These are phyloP conservation scores for Excoecaria cochinchinensis DNA, from an alignment of 345 rosid species.

Conservation along the genomic window DNA sequence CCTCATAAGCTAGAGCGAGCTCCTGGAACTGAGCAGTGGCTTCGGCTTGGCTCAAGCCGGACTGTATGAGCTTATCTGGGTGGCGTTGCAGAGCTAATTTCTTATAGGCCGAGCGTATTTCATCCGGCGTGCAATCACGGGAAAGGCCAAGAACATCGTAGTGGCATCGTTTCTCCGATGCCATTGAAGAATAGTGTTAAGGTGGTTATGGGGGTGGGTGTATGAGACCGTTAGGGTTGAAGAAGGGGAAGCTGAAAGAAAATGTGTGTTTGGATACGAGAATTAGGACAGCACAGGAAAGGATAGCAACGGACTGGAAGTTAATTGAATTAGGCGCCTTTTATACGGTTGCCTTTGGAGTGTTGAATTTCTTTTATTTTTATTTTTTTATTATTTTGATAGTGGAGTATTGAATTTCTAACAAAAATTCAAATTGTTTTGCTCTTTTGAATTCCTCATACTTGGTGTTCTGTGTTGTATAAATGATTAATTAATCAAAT, in stretches of 20 bases:
- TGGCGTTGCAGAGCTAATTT: conserved; percentile 89
- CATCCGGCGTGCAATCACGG: conserved; percentile 65
- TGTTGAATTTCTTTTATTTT: no score
- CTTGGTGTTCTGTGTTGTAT: no score
- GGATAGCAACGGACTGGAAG: background rate
- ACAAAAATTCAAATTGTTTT: no score
- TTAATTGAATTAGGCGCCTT: background rate
- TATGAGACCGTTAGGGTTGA: background rate
- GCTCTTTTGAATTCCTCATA: no score
- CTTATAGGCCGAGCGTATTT: conserved; percentile 76
- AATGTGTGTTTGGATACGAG: background rate
- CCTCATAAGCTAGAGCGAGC: conserved; percentile 80
- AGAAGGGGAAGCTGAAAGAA: background rate
- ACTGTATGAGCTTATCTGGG: conserved; percentile 91
- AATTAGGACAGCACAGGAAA: background rate
- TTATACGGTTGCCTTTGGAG: background rate
- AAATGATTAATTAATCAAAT: no score
- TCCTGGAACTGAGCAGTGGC: conserved; percentile 96
- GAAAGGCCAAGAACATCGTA: conserved; percentile 75
- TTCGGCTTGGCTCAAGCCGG: conserved; percentile 68
- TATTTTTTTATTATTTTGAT: no score
- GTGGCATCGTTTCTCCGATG: conserved; percentile 79
- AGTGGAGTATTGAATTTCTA: no score
- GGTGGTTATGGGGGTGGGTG: background rate
- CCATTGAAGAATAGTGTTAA: conserved; percentile 28